Base-by-base conservation (phyloP, 768 basidiomycete genomes). In the Lentinula guzmanii region DNA sequence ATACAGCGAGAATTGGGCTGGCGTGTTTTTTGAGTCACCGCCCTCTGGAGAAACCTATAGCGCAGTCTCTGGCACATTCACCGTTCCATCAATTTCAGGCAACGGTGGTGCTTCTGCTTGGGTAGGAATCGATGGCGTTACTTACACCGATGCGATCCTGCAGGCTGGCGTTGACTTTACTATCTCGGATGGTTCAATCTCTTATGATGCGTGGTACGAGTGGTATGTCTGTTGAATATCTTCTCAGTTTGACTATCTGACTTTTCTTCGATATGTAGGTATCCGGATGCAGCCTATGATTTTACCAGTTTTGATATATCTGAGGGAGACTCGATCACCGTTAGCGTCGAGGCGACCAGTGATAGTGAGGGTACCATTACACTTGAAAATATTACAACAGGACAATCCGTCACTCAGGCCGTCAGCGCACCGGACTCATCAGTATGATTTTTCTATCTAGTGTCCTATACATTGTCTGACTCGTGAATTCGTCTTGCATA, bases 111-210 rank as follows among this genome's bases (percentile, higher is more conserved):
- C 61, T 11, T 61, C 61, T 33, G 61, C 52, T 5, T 61, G 61
- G 61, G 61, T 61, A 37, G 61, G 61, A 7, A 61, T 61, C 24
- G 61, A 61, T 33, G 61, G 61, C 16, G 61, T 55, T 28, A 61
- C 61, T 13, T 34, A 35, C 16, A 18, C 16, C 16, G 54, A 53
- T 39, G 24, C 51, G n/a, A 61, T 61, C 33, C 43, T 61, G 33
- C 61, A 61, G 37, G 21, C 61, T 37, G 53, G 53, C 11, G 42
- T 58, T 21, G 56, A 58, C 24, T 58, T 58, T 18, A 58, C 24
- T 5, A 42, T 58, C 21, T 31, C 21, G 21, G 45, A 41, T 16
- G 56, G 56, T 8, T n/a, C 18, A 31, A 28, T 58, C 4, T 43
- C 41, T n/a, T 58, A 28, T 28, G 56, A 58, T 35, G n/a, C 56